Percentiles rank a stretch among this genome's conserved stretches.
phyloP scores from a whole-genome alignment of 495 filamentous ascomycete species.

The Annulohypoxylon maeteangense region DNA sequence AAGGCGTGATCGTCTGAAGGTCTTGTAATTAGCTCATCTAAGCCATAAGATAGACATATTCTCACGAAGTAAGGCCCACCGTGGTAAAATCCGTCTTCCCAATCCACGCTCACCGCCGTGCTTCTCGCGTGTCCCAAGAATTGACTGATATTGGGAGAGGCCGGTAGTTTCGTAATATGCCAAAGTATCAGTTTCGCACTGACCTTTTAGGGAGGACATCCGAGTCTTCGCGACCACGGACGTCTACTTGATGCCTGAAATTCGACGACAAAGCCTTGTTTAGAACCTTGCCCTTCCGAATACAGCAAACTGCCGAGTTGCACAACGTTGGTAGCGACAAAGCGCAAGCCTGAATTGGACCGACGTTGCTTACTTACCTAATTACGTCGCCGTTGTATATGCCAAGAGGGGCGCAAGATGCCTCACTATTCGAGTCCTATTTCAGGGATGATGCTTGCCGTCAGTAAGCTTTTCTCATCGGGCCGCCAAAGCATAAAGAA shows the following conservation, averaged over 20 bases:
- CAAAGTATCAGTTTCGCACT: constrained; percentile 25
- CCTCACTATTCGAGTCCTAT: neutral
- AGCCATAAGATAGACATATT: constrained; percentile 11
- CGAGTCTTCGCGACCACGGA: neutral
- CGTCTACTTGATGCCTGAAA: constrained; percentile 2
- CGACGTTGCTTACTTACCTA: constrained; percentile 17
- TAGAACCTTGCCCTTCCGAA: constrained; percentile 8
- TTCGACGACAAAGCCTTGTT: constrained; percentile 1
- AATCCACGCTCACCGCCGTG: neutral
- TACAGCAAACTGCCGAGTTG: neutral
- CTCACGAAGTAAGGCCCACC: constrained; percentile 23
- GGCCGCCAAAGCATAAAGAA: constrained; percentile 7
- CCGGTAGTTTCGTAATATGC: neutral
- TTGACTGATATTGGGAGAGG: neutral
- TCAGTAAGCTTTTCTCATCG: neutral
- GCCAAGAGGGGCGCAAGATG: constrained; percentile 10
- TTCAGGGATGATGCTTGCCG: neutral
- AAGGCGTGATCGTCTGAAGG: neutral
- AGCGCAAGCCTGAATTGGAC: constrained; percentile 15
- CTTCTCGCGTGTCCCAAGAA: neutral
- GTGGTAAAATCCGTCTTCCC: neutral
- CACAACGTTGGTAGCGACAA: neutral
- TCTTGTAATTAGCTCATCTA: neutral
- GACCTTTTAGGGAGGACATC: constrained; percentile 23
- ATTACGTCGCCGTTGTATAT: constrained; percentile 2